Evolutionary conservation across 225 moss, liverwort and hornwort genomes (phyloP), one percentile per base, ranked within the genome.

Genomic region (Bryum argenteum): DNA sequence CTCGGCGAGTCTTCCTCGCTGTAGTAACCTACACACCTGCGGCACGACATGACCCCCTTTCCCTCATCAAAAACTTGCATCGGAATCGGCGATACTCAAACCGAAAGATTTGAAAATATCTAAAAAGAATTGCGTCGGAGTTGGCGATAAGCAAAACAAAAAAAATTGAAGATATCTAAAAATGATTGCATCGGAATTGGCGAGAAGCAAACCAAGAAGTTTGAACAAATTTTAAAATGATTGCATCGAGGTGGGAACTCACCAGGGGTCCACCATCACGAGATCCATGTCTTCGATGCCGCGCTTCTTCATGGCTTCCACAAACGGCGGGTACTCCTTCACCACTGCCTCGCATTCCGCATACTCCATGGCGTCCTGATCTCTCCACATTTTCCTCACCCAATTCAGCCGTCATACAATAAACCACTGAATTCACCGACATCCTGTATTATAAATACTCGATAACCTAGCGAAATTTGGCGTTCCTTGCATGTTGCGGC

Each of bases 201-300:
- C 33, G 33, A n/a, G n/a, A n/a, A n/a, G n/a, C n/a, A 6, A 5
- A 33, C 33, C 0, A 33, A 33, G 7, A 33, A 3, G 0, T 5
- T 33, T 33, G 5, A n/a, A n/a, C n/a, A n/a, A n/a, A n/a, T n/a
- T n/a, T n/a, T n/a, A 4, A 3, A 33, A 33, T 33, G 5, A 6
- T 33, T 33, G 33, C 33, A 33, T 6, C 33, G 33, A 33, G 33
- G 33, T 33, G 5, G 5, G 28, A 2, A 28, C 5, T 45, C 80
- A 95, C 97, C 97, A 98, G n/a, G 97, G 94, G 83, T 98, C 97
- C 73, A 94, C 97, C 97, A 98, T 98, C 40, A 98, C 83, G 61
- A 98, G 94, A 57, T 91, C 92, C 97, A 98, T 98, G 43, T 98
- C 92, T 38, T 94, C 91, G 23, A 98, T 89, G 19, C 97, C 97